Evolutionary conservation across 2,329 filamentous ascomycete genomes (phyloP), one percentile per base, ranked within the genome.

Genomic region (Aspergillus sp.): DNA sequence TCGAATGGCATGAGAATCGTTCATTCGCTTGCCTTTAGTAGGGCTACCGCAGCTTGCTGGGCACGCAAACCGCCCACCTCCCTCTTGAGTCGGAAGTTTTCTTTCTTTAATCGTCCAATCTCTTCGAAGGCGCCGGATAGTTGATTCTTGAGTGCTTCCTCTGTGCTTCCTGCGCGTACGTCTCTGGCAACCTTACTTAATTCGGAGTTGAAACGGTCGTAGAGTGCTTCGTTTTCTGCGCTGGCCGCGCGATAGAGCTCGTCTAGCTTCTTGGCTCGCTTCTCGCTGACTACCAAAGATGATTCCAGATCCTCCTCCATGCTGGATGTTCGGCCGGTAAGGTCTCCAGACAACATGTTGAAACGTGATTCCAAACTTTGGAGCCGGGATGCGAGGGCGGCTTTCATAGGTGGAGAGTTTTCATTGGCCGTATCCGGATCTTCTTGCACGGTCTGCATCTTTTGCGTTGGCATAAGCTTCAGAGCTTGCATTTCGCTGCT

Each of bases 131-230:
- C 77, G 53, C 88, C 86, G 55, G 79, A 83, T 49, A 95, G 65
- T 61, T 82, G 81, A 33, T 71, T 71, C 60, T 89, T 77, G 49
- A 95, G 68, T 57, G 91, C 87, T 57, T 89, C 86, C 57, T 87
- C 86, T 7, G 87, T 88, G 38, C 88, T 85, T 42, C 85, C 84
- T 3, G 81, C 80, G 54, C 83, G 84, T 42, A 93, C 76, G 36
- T 84, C 86, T 64, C 81, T 85, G 39, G 89, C 76, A 50, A 96
- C 86, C 71, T 86, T 88, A 57, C 81, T 85, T 42, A 97, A 72
- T 69, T 96, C 91, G n/a, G 82, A 80, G 59, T 96, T 95, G 73
- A 96, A 95, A 50, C 83, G 84, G 55, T 91, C 86, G 66, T 96
- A 96, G 46, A 97, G 74, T 29, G 91, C 79, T 69, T 96, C 90